These are phyloP conservation scores for Lanmaoa rubissima DNA, from an alignment of 768 basidiomycete genomes.

Conservation along the genomic window DNA sequence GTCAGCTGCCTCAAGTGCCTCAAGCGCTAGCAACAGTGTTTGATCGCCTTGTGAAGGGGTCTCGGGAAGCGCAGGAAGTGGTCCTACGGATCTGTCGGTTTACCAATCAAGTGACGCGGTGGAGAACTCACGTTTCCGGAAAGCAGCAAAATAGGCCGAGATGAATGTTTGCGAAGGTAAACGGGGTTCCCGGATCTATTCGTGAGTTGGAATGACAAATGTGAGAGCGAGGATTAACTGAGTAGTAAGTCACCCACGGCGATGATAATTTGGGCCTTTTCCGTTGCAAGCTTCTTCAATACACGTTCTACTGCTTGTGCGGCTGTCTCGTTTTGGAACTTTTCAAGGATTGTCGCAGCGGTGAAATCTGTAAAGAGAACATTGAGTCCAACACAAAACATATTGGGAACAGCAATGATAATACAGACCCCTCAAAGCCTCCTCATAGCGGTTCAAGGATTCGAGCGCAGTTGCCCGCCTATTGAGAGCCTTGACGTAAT, in stretches of 20 bases:
- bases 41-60: conserved; percentile 76
- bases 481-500: conserved; percentile 89
- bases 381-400: background rate
- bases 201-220: background rate
- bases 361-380: conserved; percentile 70
- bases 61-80: conserved; percentile 71
- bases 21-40: conserved; percentile 74
- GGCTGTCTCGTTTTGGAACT: conserved; percentile 81
- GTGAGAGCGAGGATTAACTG: background rate
- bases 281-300: conserved; percentile 73
- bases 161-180: conserved; percentile 91
- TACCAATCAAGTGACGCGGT: background rate
- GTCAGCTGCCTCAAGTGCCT: conserved; percentile 83
- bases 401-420: background rate
- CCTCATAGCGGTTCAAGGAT: conserved; percentile 66
- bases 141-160: conserved; percentile 94
- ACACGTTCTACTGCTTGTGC: conserved; percentile 88
- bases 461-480: conserved; percentile 87
- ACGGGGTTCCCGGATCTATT: conserved; percentile 65
- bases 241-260: conserved; percentile 40
- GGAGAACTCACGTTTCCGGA: conserved; percentile 71
- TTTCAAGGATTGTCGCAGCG: conserved; percentile 92
- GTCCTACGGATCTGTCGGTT: conserved; percentile 39
- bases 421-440: conserved; percentile 72
- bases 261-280: conserved; percentile 73